Conservation (phyloP, 1,284 basidiomycete genomes). For the Leccinum huronense region DNA sequence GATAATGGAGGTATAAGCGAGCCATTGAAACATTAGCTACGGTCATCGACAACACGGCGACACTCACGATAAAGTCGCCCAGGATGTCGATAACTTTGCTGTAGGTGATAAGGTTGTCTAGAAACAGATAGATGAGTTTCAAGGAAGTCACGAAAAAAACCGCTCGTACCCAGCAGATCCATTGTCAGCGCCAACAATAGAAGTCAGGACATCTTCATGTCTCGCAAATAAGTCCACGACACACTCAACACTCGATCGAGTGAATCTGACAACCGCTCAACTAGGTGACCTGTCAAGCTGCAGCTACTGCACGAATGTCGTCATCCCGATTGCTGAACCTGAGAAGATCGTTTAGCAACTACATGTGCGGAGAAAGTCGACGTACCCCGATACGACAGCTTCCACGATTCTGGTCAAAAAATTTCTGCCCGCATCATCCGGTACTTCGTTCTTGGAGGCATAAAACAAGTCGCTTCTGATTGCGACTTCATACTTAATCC, state of each 20-base stretch:
- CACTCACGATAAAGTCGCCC: slow-evolving; percentile 67
- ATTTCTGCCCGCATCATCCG: slow-evolving; percentile 41
- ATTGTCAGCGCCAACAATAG: slow-evolving; percentile 94
- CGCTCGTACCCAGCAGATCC: slow-evolving; percentile 79
- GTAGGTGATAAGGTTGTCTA: slow-evolving; percentile 80
- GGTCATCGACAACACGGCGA: slow-evolving; percentile 4
- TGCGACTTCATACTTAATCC: slow-evolving; percentile 97
- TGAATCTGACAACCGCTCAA: slow-evolving; percentile 72
- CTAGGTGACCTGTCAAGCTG: slow-evolving; percentile 80
- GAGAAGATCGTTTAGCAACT: slow-evolving; percentile 18
- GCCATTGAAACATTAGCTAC: slow-evolving; percentile 10
- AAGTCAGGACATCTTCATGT: slow-evolving; percentile 96
- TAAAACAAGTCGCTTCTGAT: slow-evolving; percentile 84
- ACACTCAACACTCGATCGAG: slow-evolving; percentile 77
- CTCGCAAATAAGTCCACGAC: slow-evolving; percentile 87
- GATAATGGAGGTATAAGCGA: slow-evolving; percentile 64
- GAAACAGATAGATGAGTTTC: slow-evolving; percentile 5
- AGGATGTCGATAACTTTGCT: slow-evolving; percentile 77
- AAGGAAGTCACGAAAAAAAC: not conserved
- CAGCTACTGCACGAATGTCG: slow-evolving; percentile 95
- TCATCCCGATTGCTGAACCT: slow-evolving; percentile 92
- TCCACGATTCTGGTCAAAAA: slow-evolving; percentile 78
- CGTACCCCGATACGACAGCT: slow-evolving; percentile 83
- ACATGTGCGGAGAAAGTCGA: slow-evolving; percentile 13
- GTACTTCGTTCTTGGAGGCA: slow-evolving; percentile 36